phyloP scores from a whole-genome alignment of 768 basidiomycete genomes.

The Hypholoma fasciculare region DNA sequence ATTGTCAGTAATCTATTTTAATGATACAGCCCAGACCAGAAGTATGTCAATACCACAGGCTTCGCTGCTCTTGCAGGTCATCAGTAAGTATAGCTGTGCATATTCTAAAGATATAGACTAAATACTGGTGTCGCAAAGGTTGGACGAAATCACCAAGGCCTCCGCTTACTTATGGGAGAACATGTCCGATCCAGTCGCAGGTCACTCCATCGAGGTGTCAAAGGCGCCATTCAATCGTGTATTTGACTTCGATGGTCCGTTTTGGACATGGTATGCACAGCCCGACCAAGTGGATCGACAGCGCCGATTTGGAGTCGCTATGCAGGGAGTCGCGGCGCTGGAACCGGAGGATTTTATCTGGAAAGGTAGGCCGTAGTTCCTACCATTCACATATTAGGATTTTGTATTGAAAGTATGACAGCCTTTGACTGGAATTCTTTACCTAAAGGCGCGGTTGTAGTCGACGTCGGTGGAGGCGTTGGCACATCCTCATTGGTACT shows the following conservation, averaged over 20 bases:
- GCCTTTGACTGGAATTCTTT: slow-evolving; percentile 62
- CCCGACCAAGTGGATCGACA: slow-evolving; percentile 24
- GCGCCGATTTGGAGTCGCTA: slow-evolving; percentile 26
- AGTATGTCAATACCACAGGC: slow-evolving; percentile 26
- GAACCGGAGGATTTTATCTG: slow-evolving; percentile 17
- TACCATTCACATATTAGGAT: background rate
- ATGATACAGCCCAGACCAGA: slow-evolving; percentile 21
- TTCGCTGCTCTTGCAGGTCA: slow-evolving; percentile 25
- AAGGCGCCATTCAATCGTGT: slow-evolving; percentile 19
- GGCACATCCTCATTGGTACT: slow-evolving; percentile 42
- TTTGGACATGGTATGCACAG: slow-evolving; percentile 20
- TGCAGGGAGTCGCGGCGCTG: slow-evolving; percentile 22
- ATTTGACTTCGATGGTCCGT: slow-evolving; percentile 13
- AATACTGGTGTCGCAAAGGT: slow-evolving; percentile 9
- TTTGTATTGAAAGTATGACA: slow-evolving; percentile 20
- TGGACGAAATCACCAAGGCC: slow-evolving; percentile 23
- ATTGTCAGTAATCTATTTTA: background rate
- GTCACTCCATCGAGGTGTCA: slow-evolving; percentile 16
- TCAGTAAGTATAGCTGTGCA: slow-evolving; percentile 13
- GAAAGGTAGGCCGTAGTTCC: slow-evolving; percentile 8
- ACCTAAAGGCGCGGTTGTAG: slow-evolving; percentile 47
- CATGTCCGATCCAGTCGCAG: slow-evolving; percentile 20
- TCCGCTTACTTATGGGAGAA: slow-evolving; percentile 27
- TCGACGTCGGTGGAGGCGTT: slow-evolving; percentile 74
- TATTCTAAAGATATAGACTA: background rate